Percentiles rank a stretch among this genome's conserved stretches.
These are phyloP conservation scores for Mycothermus thermophilus DNA, from an alignment of 495 filamentous ascomycete genomes.

Conservation along the genomic window DNA sequence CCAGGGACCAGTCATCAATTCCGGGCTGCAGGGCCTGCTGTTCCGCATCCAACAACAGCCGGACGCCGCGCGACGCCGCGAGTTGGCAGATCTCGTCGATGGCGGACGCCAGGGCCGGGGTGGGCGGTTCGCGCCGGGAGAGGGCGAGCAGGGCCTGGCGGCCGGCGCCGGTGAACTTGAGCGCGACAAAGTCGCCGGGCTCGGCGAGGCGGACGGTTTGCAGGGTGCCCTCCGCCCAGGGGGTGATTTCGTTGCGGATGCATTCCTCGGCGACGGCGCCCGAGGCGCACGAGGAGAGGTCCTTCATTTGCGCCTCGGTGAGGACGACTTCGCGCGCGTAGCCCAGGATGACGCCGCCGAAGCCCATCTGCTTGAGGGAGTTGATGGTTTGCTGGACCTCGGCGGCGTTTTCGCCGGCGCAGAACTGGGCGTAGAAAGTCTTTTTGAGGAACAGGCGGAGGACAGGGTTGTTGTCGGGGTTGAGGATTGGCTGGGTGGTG, in stretches of 20 bases:
- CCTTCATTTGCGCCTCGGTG: constrained; percentile 33
- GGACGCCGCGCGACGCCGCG: constrained; percentile 54
- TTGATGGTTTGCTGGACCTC: constrained; percentile 49
- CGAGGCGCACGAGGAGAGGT: constrained; percentile 20
- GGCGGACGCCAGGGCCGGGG: constrained; percentile 47
- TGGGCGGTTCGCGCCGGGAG: constrained; percentile 42
- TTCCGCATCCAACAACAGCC: constrained; percentile 82
- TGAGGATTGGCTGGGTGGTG: constrained; percentile 44
- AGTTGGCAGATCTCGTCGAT: constrained; percentile 66
- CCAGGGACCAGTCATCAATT: constrained; percentile 73
- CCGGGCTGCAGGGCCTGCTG: constrained; percentile 68
- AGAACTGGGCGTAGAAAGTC: constrained; percentile 79
- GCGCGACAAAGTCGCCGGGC: constrained; percentile 68
- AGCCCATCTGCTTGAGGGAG: constrained; percentile 50
- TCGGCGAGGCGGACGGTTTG: constrained; percentile 62
- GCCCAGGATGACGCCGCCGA: constrained; percentile 60
- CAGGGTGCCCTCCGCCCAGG: constrained; percentile 62
- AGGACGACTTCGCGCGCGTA: constrained; percentile 64
- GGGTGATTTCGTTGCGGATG: constrained; percentile 47
- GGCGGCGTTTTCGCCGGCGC: constrained; percentile 51
- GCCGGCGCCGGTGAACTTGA: constrained; percentile 93
- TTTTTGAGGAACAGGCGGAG: constrained; percentile 48
- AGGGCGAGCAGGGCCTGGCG: constrained; percentile 54
- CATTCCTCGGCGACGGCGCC: constrained; percentile 27
- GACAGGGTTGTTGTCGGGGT: constrained; percentile 43